Evolutionary conservation across 805 yeast species (phyloP), one percentile per base, ranked within the genome.

Genomic region (Monosporozyma siamensis): DNA sequence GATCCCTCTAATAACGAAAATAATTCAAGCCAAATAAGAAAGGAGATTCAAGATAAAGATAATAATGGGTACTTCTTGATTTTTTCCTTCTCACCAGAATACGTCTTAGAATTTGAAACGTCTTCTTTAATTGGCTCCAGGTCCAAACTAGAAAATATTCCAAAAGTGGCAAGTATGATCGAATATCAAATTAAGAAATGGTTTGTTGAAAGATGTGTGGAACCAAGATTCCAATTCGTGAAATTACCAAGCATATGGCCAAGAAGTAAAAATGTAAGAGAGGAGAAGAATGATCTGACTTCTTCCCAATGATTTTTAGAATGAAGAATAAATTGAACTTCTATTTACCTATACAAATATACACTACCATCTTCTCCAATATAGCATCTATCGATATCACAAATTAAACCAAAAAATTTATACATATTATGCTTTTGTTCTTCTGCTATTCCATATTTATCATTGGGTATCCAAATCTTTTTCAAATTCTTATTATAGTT

Each of bases 141-240:
- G 38, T 86, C 97, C 0, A 83, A 90, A 58, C 68, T 92, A 22
- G 95, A 89, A 61, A 87, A 92, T 54, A 84, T 92, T 12, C 98
- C 99, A 6, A 88, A 92, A 55, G 78, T 92, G 30, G 78, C 95
- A 8, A 80, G 85, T 44, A 66, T 92, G 34, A 79, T 92, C 32
- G 97, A 92, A 58, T 77, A 77, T 44, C 80, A 81, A 46, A 71
- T 92, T 31, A 72, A 92, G 48, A 79, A 79, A 43, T 88, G 96
- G 95, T 89, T 92, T 56, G 79, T 80, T 14, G 97, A 90, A 52
- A 70, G 96, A 48, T 87, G 95, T 57, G 92, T 92, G 10, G 94
- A 87, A 50, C 99, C 99, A 1, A 72, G 95, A 51, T 90, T 82
- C 54, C 95, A 89, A 59, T 82, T 86, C 39, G 78, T 92, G 24